Evolutionary conservation across 257 asterid species (phyloP).

Genomic region (Agastache rugosa): DNA sequence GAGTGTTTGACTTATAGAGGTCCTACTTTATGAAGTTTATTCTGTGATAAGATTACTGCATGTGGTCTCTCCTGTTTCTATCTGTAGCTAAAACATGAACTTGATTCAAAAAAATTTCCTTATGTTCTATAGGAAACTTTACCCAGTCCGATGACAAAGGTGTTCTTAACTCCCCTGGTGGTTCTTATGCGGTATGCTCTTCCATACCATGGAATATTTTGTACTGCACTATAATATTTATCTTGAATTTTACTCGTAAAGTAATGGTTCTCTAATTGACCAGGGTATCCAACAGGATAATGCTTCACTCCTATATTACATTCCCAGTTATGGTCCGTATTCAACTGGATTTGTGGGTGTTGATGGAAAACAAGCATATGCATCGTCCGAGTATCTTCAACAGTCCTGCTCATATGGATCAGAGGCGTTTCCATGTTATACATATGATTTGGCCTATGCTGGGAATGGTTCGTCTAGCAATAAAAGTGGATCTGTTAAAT

Average conservation of each 20-base stretch:
- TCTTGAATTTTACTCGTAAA: not conserved
- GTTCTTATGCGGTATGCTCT: constrained; percentile 55
- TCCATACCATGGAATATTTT: not conserved
- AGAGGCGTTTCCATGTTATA: constrained; percentile 55
- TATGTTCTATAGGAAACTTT: constrained; percentile 49
- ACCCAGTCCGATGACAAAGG: constrained; percentile 66
- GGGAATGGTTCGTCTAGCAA: constrained; percentile 51
- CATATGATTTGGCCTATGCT: constrained; percentile 52
- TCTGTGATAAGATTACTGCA: not conserved
- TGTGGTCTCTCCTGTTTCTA: not conserved
- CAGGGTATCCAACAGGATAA: constrained; percentile 60
- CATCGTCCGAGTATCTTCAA: constrained; percentile 58
- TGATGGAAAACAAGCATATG: constrained; percentile 64
- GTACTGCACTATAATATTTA: not conserved
- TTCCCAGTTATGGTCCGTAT: constrained; percentile 71
- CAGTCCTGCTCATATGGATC: constrained; percentile 58
- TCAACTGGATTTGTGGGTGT: constrained; percentile 56
- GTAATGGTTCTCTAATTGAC: constrained; percentile 19
- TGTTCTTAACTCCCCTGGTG: constrained; percentile 44
- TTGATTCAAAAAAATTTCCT: not conserved
- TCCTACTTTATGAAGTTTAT: not conserved
- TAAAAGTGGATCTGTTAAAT: constrained; percentile 47
- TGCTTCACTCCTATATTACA: constrained; percentile 55
- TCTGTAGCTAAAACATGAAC: not conserved
- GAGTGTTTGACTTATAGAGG: not conserved